Conservation (phyloP, 371 early-diverging fungal species). For the Rhizopus delemar region DNA sequence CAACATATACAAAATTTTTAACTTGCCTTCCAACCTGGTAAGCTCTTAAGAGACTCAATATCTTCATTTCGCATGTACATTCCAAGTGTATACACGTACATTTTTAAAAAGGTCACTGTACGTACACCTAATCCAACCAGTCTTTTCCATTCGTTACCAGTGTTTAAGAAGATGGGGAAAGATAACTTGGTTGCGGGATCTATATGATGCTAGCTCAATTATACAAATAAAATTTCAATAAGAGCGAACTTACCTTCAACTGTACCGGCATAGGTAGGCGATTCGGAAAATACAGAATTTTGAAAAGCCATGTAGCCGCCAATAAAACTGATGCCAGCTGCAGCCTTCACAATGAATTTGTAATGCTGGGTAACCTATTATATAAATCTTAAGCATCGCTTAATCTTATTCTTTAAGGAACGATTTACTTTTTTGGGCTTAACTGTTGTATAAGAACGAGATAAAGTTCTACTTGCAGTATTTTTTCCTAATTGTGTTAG, state of each 20-base stretch:
- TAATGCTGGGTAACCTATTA: not conserved
- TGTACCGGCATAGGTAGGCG: slow-evolving; percentile 35
- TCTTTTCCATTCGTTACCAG: slow-evolving; percentile 39
- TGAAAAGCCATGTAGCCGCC: slow-evolving; percentile 10
- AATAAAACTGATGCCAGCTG: not conserved
- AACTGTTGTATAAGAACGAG: not conserved
- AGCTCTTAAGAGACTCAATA: slow-evolving; percentile 29
- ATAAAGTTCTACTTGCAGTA: not conserved
- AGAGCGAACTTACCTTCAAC: slow-evolving; percentile 33
- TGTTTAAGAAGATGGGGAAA: slow-evolving; percentile 42
- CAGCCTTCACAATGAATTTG: not conserved
- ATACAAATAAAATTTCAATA: not conserved
- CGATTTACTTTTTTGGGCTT: not conserved
- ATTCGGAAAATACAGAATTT: slow-evolving; percentile 24
- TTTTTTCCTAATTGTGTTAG: not conserved
- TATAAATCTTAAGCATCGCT: not conserved
- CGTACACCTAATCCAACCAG: slow-evolving; percentile 70
- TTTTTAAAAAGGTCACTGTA: slow-evolving; percentile 66
- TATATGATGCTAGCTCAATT: slow-evolving; percentile 1
- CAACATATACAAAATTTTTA: not conserved
- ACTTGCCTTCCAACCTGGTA: slow-evolving; percentile 43
- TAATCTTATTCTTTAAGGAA: not conserved
- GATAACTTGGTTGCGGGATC: slow-evolving; percentile 39
- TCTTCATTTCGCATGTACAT: slow-evolving; percentile 59
- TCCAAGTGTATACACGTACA: slow-evolving; percentile 69